Conservation (phyloP, 192 early-diverging fungal genomes). For the Linnemannia elongata region DNA sequence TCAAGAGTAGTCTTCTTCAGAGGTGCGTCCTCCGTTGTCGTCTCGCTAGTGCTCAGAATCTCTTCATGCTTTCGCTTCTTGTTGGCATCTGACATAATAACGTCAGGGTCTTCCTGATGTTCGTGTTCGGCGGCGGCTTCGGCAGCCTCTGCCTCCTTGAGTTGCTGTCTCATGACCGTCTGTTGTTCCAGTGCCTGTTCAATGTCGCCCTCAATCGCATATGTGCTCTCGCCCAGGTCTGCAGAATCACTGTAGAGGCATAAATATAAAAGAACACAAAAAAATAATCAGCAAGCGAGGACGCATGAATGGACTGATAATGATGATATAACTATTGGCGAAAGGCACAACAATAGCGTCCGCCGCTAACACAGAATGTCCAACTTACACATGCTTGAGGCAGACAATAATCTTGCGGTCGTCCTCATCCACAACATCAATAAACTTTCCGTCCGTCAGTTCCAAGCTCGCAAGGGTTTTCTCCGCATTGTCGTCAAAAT, state of each 20-base stretch:
- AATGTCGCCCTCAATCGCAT: conserved; percentile 25
- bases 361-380: not conserved
- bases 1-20: conserved; percentile 28
- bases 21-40: not conserved
- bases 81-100: conserved; percentile 28
- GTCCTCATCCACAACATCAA: conserved; percentile 75
- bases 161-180: conserved; percentile 1
- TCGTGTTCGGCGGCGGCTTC: conserved; percentile 11
- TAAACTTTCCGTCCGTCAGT: conserved; percentile 67
- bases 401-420: conserved; percentile 53
- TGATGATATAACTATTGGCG: not conserved
- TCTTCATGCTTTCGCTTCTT: conserved; percentile 38
- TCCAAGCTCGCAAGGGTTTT: conserved; percentile 71
- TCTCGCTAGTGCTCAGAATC: not conserved
- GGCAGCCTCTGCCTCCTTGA: conserved; percentile 4
- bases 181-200: conserved; percentile 37
- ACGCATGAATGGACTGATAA: not conserved
- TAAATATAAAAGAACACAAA: not conserved
- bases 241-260: not conserved
- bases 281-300: not conserved
- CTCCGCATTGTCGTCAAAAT: conserved; percentile 86
- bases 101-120: conserved; percentile 24
- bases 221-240: conserved; percentile 8
- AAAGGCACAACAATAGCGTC: not conserved
- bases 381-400: conserved; percentile 47